These are phyloP conservation scores for Glarea lozoyensis DNA, from an alignment of 495 filamentous ascomycete genomes.

Conservation along the genomic window DNA sequence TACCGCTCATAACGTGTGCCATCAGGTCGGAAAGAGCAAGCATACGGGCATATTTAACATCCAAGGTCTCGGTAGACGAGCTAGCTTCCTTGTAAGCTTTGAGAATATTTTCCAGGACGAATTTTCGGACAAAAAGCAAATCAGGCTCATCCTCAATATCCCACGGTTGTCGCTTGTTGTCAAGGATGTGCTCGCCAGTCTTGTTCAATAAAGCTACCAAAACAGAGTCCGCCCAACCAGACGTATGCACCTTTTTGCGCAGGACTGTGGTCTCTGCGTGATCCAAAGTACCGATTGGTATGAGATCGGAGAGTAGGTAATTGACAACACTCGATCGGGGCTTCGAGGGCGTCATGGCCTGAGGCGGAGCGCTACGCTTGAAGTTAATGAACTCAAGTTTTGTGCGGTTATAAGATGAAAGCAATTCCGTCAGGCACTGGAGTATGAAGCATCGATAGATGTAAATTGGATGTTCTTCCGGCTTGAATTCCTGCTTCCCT, in stretches of 20 bases:
- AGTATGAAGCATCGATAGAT: conserved; percentile 94
- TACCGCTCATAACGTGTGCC: conserved; percentile 78
- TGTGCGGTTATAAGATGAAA: conserved; percentile 86
- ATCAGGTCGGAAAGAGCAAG: conserved; percentile 84
- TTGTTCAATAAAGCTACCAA: conserved; percentile 81
- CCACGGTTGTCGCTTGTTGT: conserved; percentile 35
- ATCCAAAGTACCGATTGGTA: conserved; percentile 68
- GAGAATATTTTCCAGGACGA: conserved; percentile 87
- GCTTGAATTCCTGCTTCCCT: conserved; percentile 74
- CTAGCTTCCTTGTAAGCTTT: conserved; percentile 88
- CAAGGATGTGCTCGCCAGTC: conserved; percentile 65
- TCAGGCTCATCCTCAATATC: conserved; percentile 77
- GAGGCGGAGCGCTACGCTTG: conserved; percentile 74
- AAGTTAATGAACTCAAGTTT: conserved; percentile 99
- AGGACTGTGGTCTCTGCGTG: conserved; percentile 63
- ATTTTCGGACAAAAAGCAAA: conserved; percentile 83
- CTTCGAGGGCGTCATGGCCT: conserved; percentile 79
- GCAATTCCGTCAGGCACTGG: conserved; percentile 83
- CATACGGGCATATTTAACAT: conserved; percentile 78
- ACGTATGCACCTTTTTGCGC: conserved; percentile 79
- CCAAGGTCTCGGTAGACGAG: conserved; percentile 67
- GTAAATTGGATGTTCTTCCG: conserved; percentile 90
- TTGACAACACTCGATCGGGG: conserved; percentile 88
- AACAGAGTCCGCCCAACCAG: conserved; percentile 72
- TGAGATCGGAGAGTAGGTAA: conserved; percentile 79